Base-by-base conservation (phyloP, 352 stramenopile genomes). In the Globisporangium paroecandrum region DNA sequence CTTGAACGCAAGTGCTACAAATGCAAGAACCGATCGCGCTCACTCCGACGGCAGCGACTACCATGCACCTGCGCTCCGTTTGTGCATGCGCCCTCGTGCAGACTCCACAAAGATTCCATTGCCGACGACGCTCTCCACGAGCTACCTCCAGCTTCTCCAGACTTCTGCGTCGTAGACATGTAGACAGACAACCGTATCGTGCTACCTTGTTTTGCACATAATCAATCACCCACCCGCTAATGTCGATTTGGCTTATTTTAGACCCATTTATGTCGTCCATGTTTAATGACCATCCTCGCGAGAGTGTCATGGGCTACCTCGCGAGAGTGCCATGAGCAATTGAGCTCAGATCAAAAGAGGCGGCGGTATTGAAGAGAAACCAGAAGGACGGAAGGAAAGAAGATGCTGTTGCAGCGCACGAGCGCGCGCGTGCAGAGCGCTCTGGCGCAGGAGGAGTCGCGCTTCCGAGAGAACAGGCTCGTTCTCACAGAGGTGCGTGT, bases 401-500 rank as follows among this genome's bases (percentile, higher is more conserved):
- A 38, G 55, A 72, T 72, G 63, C 58, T 90, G 71, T 64, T 91
- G 38, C 71, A 75, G 51, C 69, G 65, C 38, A 81, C 74, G 49
- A 77, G 69, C 32, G 60, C 69, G 54, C 56, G 79, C 25, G 75
- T 81, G 59, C 72, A 60, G 53, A 68, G 70, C 66, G 65, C 68
- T 24, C 73, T 92, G 8, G 79, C 71, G 27, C 61, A 70, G 32
- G 80, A 88, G 41, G 82, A 89, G 65, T 70, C 74, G 10, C 67
- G 77, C 22, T 71, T 84, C 25, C 66, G 61, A n/a, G 74, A 82
- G 38, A 77, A 82, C 24, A 73, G 78, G 4, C 57, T 72, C 55
- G 64, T 90, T 1, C 46, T 89, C 27, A 76, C 65, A 6, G 78
- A 90, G 70, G 83, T 91, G 25, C 18, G 62, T 15, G 29, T 24